These are phyloP conservation scores for Fagopyrum homotropicum DNA, from an alignment of 148 eudicot genomes.

Conservation along the genomic window DNA sequence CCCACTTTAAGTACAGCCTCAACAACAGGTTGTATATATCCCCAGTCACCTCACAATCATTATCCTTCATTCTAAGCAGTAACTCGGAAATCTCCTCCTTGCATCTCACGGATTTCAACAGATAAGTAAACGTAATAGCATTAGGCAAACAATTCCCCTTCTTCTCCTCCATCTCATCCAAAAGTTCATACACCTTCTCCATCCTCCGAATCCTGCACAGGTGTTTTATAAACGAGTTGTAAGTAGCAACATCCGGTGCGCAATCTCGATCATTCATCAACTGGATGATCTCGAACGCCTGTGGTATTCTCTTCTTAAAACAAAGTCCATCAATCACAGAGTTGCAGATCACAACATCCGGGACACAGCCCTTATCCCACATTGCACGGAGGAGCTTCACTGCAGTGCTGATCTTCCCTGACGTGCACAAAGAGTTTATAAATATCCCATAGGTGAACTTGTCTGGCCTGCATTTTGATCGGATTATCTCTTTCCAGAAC, in stretches of 20 bases:
- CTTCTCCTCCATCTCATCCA: conserved; percentile 61
- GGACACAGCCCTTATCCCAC: conserved; percentile 58
- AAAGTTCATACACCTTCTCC: conserved; percentile 48
- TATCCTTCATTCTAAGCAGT: conserved; percentile 50
- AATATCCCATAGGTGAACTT: conserved; percentile 59
- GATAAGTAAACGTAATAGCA: conserved; percentile 44
- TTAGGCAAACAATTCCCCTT: conserved; percentile 55
- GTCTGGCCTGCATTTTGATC: conserved; percentile 50
- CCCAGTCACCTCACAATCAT: conserved; percentile 41
- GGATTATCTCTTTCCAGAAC: conserved; percentile 64
- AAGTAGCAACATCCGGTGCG: conserved; percentile 51
- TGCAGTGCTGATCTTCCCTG: conserved; percentile 59
- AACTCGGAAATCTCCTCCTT: conserved; percentile 51
- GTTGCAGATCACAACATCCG: conserved; percentile 65
- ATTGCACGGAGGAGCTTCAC: conserved; percentile 48
- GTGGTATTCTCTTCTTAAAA: conserved; percentile 72
- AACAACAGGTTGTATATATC: conserved; percentile 62
- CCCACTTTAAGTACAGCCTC: conserved; percentile 67
- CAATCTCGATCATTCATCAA: conserved; percentile 56
- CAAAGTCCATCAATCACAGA: conserved; percentile 70
- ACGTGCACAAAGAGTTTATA: conserved; percentile 55
- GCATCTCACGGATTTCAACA: conserved; percentile 38
- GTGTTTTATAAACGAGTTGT: conserved; percentile 65
- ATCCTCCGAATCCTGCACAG: conserved; percentile 59
- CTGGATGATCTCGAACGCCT: conserved; percentile 45